phyloP scores from a whole-genome alignment of 2,329 filamentous ascomycete species.

The Cladosporium colombiae region DNA sequence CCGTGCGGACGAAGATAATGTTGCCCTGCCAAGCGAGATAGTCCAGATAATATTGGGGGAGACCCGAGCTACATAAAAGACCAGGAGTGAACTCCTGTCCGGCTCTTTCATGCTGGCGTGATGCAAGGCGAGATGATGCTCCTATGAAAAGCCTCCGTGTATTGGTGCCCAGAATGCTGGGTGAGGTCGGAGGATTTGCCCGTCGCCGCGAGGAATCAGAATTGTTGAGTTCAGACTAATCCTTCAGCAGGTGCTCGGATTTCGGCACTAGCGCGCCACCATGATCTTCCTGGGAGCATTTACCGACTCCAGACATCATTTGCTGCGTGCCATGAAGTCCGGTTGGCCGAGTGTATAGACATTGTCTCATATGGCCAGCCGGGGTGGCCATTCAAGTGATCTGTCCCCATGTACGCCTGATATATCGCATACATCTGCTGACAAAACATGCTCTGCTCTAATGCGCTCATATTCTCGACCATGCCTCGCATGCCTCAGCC shows the following conservation, averaged over 20 bases:
- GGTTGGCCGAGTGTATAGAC: neutral
- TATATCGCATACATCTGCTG: neutral
- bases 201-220: neutral
- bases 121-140: neutral
- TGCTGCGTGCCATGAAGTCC: neutral
- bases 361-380: neutral
- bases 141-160: neutral
- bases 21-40: neutral
- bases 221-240: neutral
- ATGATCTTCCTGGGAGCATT: neutral
- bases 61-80: neutral
- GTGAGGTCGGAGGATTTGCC: neutral
- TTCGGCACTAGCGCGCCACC: neutral
- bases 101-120: neutral
- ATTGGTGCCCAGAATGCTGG: neutral
- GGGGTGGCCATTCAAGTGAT: neutral
- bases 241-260: neutral
- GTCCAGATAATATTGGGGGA: neutral
- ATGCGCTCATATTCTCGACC: neutral
- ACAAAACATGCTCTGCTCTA: neutral
- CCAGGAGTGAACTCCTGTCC: neutral
- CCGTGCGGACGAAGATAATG: neutral
- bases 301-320: neutral
- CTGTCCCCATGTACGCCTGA: neutral
- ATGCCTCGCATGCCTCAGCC: neutral